Conservation (phyloP, 495 filamentous ascomycete genomes). For the Penicillium lividum region DNA sequence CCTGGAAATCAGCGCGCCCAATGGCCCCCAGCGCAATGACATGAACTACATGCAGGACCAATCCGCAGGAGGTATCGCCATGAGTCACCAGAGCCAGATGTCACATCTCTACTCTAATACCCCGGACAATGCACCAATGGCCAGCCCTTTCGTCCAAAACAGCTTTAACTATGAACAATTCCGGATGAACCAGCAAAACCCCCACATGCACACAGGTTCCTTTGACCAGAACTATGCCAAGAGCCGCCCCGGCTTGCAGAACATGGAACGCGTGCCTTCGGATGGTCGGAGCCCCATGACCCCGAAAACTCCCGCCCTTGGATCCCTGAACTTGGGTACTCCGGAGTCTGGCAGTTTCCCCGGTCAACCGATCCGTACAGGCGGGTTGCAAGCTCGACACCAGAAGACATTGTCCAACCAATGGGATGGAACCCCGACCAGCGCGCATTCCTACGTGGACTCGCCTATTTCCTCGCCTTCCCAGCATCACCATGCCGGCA, state of each 20-base stretch:
- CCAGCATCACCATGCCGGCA: constrained; percentile 60
- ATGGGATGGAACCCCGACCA: constrained; percentile 80
- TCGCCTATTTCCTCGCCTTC: constrained; percentile 76
- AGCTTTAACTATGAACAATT: constrained; percentile 74
- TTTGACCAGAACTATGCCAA: constrained; percentile 56
- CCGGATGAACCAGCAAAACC: constrained; percentile 58
- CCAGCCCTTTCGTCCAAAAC: constrained; percentile 76
- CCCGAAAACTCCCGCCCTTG: constrained; percentile 68
- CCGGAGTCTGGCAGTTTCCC: constrained; percentile 69
- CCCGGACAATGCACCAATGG: constrained; percentile 82
- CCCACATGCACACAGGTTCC: constrained; percentile 49
- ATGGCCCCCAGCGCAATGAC: constrained; percentile 39
- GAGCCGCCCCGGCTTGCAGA: constrained; percentile 59
- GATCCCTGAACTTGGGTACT: constrained; percentile 58
- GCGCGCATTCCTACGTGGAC: constrained; percentile 74
- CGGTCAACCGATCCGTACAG: constrained; percentile 70
- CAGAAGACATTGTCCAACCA: constrained; percentile 80
- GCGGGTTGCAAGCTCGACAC: constrained; percentile 61
- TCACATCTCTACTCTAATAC: constrained; percentile 80
- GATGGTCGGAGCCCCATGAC: constrained; percentile 76
- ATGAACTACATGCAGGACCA: constrained; percentile 52
- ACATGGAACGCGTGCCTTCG: constrained; percentile 69
- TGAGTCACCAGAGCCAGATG: constrained; percentile 56
- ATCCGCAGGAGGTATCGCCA: constrained; percentile 44
- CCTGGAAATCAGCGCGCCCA: constrained; percentile 51